A percentile compares a stretch with the other conserved stretches of the same genome.
Evolutionary conservation across 352 stramenopile genomes (phyloP).

Genomic region (Phytopythium helicoides): DNA sequence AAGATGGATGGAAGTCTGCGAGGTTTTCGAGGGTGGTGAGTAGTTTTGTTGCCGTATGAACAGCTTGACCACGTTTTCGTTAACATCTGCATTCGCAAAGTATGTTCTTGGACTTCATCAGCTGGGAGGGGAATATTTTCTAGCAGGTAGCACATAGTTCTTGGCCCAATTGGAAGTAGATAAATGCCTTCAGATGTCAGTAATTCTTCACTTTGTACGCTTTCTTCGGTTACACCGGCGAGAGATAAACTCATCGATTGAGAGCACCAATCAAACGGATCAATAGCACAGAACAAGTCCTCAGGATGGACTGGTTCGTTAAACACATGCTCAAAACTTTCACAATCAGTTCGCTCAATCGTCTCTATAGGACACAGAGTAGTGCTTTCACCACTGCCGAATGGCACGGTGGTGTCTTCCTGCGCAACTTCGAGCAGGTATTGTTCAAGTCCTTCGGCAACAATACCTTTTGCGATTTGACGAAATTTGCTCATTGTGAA

Average conservation of each 20-base stretch:
- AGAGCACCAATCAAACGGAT: constrained; percentile 65
- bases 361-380: too few relatives aligned
- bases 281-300: constrained; percentile 42
- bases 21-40: constrained; percentile 6
- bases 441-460: constrained; percentile 36
- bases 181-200: too few relatives aligned
- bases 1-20: constrained; percentile 40
- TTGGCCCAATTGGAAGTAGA: constrained; percentile 37
- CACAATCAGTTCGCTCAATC: too few relatives aligned
- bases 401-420: background rate
- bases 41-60: background rate
- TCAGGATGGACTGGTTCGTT: constrained; percentile 16
- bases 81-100: background rate
- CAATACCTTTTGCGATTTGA: constrained; percentile 23
- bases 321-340: too few relatives aligned
- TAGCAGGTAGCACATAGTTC: constrained; percentile 37
- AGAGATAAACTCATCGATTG: constrained; percentile 20
- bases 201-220: too few relatives aligned
- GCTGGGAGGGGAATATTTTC: constrained; percentile 25
- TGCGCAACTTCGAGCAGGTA: constrained; percentile 32
- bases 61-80: background rate
- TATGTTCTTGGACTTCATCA: constrained; percentile 48
- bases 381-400: background rate
- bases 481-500: constrained; percentile 37
- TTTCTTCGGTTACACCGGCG: too few relatives aligned